Evolutionary conservation across 495 filamentous ascomycete species (phyloP), one percentile per base, ranked within the genome.

Genomic region (Hypoxylon lienhwacheense): DNA sequence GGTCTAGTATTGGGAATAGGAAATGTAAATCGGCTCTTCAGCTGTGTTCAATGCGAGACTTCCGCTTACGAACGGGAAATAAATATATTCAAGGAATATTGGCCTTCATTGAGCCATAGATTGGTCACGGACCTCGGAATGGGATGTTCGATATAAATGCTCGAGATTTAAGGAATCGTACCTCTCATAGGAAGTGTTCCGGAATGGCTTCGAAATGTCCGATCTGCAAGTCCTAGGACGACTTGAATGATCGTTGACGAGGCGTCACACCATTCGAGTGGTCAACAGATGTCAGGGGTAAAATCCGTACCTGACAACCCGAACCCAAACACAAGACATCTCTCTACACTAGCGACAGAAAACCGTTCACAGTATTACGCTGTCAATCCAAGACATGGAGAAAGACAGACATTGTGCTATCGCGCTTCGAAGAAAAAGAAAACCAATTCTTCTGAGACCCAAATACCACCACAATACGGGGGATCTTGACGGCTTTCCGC

Each of bases 401-500:
- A 12, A 37, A 39, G n/a, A n/a, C 46, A 41, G 37, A 37, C 29
- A 31, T 43, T 29, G 34, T 35, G 28, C 19, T 55, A 41, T 54
- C 28, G 40, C 33, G 36, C 51, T 34, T 53, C 29, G 14, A 44
- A n/a, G n/a, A n/a, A n/a, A n/a, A n/a, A n/a, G n/a, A n/a, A n/a
- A 55, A 44, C 48, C 52, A 61, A 61, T 61, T 52, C 29, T 56
- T 56, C 52, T 45, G 37, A 56, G 58, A 61, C 58, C 22, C 32
- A 26, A 5, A 4, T 26, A 21, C 20, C 25, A 31, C 39, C 19
- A 10, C 20, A 12, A 15, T 50, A 21, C 46, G 28, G 50, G 25
- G 36, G 14, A 29, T 41, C n/a, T 46, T n/a, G 33, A 28, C 58
- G 52, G 58, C 52, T 51, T 20, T 52, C 58, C 58, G 58, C 58